Base-by-base conservation (phyloP, 2,329 filamentous ascomycete species). In the Aspergillus unguis region DNA sequence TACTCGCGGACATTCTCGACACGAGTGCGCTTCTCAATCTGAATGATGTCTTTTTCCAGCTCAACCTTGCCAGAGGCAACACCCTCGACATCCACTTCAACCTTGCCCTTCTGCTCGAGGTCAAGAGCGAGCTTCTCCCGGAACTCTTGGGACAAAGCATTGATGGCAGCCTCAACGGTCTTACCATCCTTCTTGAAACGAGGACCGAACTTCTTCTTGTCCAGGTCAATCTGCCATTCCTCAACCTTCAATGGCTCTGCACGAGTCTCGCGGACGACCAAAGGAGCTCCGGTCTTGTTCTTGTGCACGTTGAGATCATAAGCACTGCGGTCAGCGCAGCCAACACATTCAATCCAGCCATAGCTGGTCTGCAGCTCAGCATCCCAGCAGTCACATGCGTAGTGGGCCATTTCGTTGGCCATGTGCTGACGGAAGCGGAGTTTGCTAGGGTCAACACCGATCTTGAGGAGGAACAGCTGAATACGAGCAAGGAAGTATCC, bases 311-410 rank as follows among this genome's bases (percentile, higher is more conserved):
- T 87, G 70, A 97, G 73, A 74, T 99, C 94, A 72, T 96, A 99
- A 23, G 94, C 94, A 69, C 89, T 95, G 65, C 94, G 85, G 71
- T 96, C 92, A 56, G 94, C 94, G 72, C 94, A 97, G 57, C 94
- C 94, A 65, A 97, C 92, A 71, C 92, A 97, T 78, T 99, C 94
- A 58, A 97, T 89, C 94, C 94, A 99, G 70, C 94, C 94, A 66
- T 92, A 92, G 56, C 88, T 92, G 53, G 90, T 97, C 58, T 88
- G 79, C 50, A 99, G 78, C 73, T 99, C 94, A 10, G 91, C 92
- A 73, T 99, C 94, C 94, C 94, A 97, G 77, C 94, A 99, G 77
- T 99, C 94, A 51, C 86, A 83, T 43, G 94, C 94, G 70, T 99
- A 99, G 75, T 99, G 94, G 11, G 94, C 86, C 86, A 89, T 89